Percentiles rank a stretch among this genome's conserved stretches.
These are phyloP conservation scores for Magnolia officinalis DNA, from an alignment of 164 flowering plant genomes.

Conservation along the genomic window DNA sequence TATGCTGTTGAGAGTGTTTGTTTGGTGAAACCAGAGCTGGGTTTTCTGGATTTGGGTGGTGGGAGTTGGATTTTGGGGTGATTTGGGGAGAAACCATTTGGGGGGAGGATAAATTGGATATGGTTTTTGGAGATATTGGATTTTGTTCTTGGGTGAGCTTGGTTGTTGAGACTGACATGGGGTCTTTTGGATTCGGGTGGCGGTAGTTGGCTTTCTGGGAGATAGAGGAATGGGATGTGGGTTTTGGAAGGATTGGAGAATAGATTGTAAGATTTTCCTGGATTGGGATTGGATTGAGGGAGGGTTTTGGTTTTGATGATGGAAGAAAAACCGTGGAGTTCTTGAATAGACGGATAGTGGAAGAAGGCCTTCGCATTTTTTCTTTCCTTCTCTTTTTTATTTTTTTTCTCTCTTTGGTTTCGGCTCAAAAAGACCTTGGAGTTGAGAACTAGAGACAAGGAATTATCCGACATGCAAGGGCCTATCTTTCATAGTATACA, in stretches of 20 bases:
- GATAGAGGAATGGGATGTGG: background rate
- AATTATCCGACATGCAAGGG: too few species aligned
- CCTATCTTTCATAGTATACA: too few species aligned
- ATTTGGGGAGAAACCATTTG: background rate
- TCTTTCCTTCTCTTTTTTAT: background rate
- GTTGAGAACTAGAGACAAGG: too few species aligned
- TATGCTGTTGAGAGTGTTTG: background rate
- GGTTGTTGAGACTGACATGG: background rate
- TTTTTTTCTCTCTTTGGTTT: background rate
- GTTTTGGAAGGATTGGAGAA: background rate
- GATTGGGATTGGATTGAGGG: background rate
- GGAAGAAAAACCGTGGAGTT: background rate
- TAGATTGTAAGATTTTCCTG: background rate
- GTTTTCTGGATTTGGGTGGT: background rate
- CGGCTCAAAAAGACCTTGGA: too few species aligned
- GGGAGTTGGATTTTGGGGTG: background rate
- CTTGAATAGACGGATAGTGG: background rate
- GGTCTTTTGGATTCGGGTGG: background rate
- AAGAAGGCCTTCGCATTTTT: constrained; percentile 4
- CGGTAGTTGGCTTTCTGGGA: background rate
- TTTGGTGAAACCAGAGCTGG: background rate
- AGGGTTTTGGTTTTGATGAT: background rate
- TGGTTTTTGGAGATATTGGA: background rate
- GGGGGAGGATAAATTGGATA: background rate
- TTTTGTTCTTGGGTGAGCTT: background rate